Evolutionary conservation across 148 eudicot genomes (phyloP).

Genomic region (Beta vulgaris): DNA sequence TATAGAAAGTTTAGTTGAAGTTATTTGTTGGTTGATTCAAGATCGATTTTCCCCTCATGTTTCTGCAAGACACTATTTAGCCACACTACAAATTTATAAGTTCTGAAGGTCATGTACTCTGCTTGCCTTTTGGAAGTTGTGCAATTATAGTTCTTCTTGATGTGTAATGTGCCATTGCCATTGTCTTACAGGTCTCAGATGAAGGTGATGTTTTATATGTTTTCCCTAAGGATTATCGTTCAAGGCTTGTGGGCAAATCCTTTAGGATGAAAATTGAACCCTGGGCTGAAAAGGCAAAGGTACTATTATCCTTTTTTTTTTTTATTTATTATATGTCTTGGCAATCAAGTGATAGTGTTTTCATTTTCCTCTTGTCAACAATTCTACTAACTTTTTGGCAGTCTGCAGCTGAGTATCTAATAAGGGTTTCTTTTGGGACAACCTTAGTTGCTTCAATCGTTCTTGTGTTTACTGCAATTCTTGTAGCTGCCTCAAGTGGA

Average conservation of each 20-base stretch:
- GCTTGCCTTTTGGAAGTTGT: constrained; percentile 8
- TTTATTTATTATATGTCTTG: not conserved
- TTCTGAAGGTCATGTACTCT: not conserved
- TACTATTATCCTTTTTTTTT: constrained; percentile 22
- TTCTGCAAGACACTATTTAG: not conserved
- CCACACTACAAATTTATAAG: not conserved
- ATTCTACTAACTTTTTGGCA: constrained; percentile 37
- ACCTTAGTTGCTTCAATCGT: constrained; percentile 90
- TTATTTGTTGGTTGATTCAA: not conserved
- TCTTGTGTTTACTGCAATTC: constrained; percentile 78
- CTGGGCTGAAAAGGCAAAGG: constrained; percentile 78
- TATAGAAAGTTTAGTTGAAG: not conserved
- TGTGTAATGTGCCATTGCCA: constrained; percentile 27
- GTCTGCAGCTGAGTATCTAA: constrained; percentile 78
- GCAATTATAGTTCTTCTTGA: constrained; percentile 19
- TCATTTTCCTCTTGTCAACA: constrained; percentile 2
- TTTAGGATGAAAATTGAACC: constrained; percentile 88
- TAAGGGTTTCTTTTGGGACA: constrained; percentile 95
- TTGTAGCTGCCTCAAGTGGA: constrained; percentile 64
- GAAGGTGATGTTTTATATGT: constrained; percentile 93
- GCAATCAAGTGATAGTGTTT: not conserved
- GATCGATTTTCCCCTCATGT: not conserved
- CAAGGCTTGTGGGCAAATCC: constrained; percentile 82
- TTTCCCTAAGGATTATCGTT: constrained; percentile 80
- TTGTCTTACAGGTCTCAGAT: constrained; percentile 70